Base-by-base conservation (phyloP, 2,329 filamentous ascomycete genomes). In the Claviceps pazoutovae region DNA sequence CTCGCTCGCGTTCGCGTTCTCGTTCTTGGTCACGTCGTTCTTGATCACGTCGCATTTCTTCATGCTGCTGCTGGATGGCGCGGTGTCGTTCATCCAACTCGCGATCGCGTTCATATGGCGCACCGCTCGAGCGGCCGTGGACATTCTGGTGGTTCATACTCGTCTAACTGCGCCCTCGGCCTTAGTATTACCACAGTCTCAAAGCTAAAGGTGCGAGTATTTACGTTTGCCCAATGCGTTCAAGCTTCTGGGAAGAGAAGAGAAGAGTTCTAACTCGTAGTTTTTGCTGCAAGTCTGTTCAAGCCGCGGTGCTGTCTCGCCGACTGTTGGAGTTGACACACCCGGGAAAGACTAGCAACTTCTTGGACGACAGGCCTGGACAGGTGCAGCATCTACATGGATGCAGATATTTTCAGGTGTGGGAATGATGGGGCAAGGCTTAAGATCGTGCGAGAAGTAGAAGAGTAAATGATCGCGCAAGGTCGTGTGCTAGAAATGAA, bases 1-100 rank as follows among this genome's bases (percentile, higher is more conserved):
- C 66, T 52, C 64, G 75, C 56, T 50, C 49, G 42, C 41, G 62
- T 55, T 87, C 83, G 62, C 83, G 76, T 58, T 87, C 82, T 55
- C 71, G 69, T 59, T 70, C 68, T 58, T 72, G 71, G 58, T 75
- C 72, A 49, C 68, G 57, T 86, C 71, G 68, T 59, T 70, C 68
- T 57, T 72, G 71, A 58, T 75, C 72, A 49, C 68, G 68, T 23
- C 68, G 67, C 62, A 74, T 70, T 48, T 74, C 73, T 51, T 75
- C 73, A 56, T 71, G 70, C 52, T 73, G 70, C 52, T 73, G 69
- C 46, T 71, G 71, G 47, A 71, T 62, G 53, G 67, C 66, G 56
- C 72, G 72, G 57, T 73, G 71, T 54, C 73, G 67, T 49, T 74
- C 71, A 53, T 74, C 71, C 60, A 74, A 66, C 54, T 74, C 67